Base-by-base conservation (phyloP, 345 rosid species). In the Microcos paniculata region DNA sequence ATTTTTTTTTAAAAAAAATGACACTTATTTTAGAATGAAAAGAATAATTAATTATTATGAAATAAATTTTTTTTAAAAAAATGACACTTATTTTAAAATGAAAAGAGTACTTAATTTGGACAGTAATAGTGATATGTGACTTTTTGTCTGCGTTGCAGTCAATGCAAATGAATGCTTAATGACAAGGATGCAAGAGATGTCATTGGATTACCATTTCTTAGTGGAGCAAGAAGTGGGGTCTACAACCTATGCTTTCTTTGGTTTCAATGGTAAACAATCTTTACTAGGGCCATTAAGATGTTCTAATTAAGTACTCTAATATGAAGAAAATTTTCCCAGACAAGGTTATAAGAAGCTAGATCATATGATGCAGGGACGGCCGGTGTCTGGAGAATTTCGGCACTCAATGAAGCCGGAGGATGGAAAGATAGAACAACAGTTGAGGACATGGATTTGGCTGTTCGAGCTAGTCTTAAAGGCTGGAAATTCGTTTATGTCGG, bases 401-500 rank as follows among this genome's bases (percentile, higher is more conserved):
- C 94, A 45, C 72, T 94, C 33, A 84, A 83, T 48, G 92, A 91
- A 21, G 94, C 98, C 0, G 97, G 94, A 46, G 98, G 98, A 24
- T 94, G 98, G 98, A 91, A 91, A 71, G 97, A 92, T 65, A 83
- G 97, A 33, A 94, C 98, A 2, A 92, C 97, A 0, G 98, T 94
- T 1, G 98, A 94, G 73, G 98, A 94, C 65, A 94, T 94, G 98
- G 98, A 92, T 77, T 81, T 94, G 64, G 98, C 98, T 0, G 97
- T 94, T 68, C 85, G 97, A 38, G 95, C 97, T 16, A 81, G 97
- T 79, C 86, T 94, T 57, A 91, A 83, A 73, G 97, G 97, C 31
- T 90, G 95, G 88, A 92, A 91, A 72, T 94, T 91, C 55, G 82
- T 94, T 33, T 94, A 85, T 71, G 71, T 94, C 42, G 87, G 88